Evolutionary conservation across 2,329 filamentous ascomycete species (phyloP).

Genomic region (Paraphaeosphaeria sporulosa): DNA sequence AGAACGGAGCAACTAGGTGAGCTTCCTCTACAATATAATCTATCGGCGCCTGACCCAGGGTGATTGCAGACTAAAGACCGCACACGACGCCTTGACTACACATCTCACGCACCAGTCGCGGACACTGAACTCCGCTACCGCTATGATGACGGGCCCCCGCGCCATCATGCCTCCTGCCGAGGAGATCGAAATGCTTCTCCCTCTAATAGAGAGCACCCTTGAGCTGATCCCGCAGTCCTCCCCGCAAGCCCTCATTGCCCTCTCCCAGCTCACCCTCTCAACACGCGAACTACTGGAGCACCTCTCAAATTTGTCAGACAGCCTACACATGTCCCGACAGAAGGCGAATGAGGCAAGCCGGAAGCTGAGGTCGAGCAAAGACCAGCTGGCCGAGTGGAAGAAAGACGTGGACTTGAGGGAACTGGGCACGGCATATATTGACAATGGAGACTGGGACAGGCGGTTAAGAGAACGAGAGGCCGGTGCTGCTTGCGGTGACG

Average conservation of each 20-base stretch:
- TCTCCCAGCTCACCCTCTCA: conserved; percentile 71
- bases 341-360: conserved; percentile 82
- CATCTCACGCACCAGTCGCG: conserved; percentile 79
- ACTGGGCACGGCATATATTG: conserved; percentile 82
- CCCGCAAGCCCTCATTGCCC: conserved; percentile 68
- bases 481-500: conserved; percentile 82
- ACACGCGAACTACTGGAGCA: conserved; percentile 78
- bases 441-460: conserved; percentile 82
- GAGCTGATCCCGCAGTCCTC: conserved; percentile 73
- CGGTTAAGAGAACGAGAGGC: conserved; percentile 80
- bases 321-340: conserved; percentile 92
- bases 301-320: conserved; percentile 86
- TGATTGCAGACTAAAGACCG: conserved; percentile 70
- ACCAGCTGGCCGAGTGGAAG: conserved; percentile 84
- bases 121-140: conserved; percentile 75
- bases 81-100: conserved; percentile 76
- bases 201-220: conserved; percentile 70
- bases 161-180: conserved; percentile 69
- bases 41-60: conserved; percentile 22
- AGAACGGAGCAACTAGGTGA: conserved; percentile 75
- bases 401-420: conserved; percentile 83
- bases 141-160: conserved; percentile 74
- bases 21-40: conserved; percentile 20
- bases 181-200: conserved; percentile 72
- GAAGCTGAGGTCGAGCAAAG: conserved; percentile 80